phyloP scores from a whole-genome alignment of 306 rosid genomes.

The Inga oerstediana region DNA sequence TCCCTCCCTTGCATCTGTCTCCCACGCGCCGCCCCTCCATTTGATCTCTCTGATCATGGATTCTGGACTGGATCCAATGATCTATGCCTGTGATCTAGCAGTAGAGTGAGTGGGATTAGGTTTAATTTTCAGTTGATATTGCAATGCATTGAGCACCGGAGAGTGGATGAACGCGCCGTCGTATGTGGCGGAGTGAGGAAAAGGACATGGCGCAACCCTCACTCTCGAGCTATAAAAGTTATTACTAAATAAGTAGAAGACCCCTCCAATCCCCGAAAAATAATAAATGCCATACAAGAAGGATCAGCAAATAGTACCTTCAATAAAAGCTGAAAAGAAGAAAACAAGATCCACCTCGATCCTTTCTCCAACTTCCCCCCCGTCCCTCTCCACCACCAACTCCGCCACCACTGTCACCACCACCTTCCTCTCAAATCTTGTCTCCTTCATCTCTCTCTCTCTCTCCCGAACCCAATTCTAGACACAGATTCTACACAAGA shows the following conservation, averaged over 20 bases:
- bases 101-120: background rate
- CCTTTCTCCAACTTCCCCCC: constrained; percentile 43
- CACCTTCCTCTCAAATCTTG: background rate
- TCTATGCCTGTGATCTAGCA: background rate
- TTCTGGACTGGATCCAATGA: no score
- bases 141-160: background rate
- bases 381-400: constrained; percentile 7
- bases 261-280: constrained; percentile 54
- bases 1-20: background rate
- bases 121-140: background rate
- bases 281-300: constrained; percentile 30
- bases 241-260: background rate
- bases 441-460: constrained; percentile 8
- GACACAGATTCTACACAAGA: background rate
- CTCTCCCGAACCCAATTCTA: constrained; percentile 14
- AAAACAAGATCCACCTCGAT: constrained; percentile 98
- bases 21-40: constrained; percentile 34
- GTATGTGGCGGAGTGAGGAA: background rate
- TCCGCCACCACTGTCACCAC: constrained; percentile 15
- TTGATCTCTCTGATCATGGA: background rate
- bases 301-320: constrained; percentile 38
- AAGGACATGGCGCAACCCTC: constrained; percentile 31
- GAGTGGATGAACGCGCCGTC: constrained; percentile 10
- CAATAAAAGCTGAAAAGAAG: constrained; percentile 55
- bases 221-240: constrained; percentile 36